Percentiles rank a stretch among this genome's conserved stretches.
phyloP scores from a whole-genome alignment of 2,329 filamentous ascomycete species.

The Cyclaneusma minus region DNA sequence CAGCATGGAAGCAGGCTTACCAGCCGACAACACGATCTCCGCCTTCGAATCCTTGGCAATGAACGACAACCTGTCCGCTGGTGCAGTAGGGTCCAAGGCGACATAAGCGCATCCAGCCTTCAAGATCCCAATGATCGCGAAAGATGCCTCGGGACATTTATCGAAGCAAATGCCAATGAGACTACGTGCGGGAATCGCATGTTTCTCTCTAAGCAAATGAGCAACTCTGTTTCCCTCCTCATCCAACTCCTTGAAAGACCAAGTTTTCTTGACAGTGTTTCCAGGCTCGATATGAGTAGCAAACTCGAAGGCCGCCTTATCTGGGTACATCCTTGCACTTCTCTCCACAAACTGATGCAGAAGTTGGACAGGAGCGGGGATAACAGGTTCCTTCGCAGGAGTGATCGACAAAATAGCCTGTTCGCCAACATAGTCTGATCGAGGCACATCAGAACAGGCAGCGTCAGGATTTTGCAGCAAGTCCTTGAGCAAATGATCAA shows the following conservation, averaged over 20 bases:
- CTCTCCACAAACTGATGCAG: conserved; percentile 68
- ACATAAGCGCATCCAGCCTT: conserved; percentile 22
- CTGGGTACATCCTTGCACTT: conserved; percentile 37
- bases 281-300: conserved; percentile 36
- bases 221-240: conserved; percentile 57
- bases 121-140: conserved; percentile 20
- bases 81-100: conserved; percentile 23
- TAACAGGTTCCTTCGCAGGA: conserved; percentile 38
- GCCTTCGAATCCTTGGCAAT: conserved; percentile 47
- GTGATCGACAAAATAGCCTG: conserved; percentile 44
- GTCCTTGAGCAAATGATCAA: conserved; percentile 49
- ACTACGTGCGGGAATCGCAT: conserved; percentile 34
- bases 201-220: conserved; percentile 37
- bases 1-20: conserved; percentile 24
- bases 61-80: conserved; percentile 17
- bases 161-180: conserved; percentile 23
- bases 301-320: conserved; percentile 61
- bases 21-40: conserved; percentile 43
- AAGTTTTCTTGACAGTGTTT: conserved; percentile 32
- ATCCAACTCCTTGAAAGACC: conserved; percentile 65
- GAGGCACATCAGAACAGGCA: conserved; percentile 14
- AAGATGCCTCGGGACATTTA: conserved; percentile 21
- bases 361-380: conserved; percentile 37
- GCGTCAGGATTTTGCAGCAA: conserved; percentile 36
- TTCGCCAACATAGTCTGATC: conserved; percentile 11